Evolutionary conservation across 1,284 basidiomycete species (phyloP), one percentile per base, ranked within the genome.

Genomic region (Cutaneotrichosporon cutaneum): DNA sequence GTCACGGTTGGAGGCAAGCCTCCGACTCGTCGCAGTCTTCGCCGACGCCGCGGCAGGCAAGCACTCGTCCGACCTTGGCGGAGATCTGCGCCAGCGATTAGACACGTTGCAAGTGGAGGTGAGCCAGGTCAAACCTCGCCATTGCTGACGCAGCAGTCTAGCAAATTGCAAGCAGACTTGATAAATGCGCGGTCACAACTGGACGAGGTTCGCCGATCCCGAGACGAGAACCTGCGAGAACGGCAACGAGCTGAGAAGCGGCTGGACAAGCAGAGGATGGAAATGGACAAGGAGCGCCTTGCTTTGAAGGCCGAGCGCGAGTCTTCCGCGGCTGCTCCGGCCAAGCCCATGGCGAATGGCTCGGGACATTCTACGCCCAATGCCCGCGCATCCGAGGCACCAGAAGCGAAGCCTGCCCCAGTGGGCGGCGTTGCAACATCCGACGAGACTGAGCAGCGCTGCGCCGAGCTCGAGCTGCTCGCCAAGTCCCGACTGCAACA

Each of bases 231-330:
- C 61, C 82, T 84, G 58, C 82, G 83, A 39, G 84, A 87, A 48
- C 84, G 93, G 27, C 72, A 84, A 7, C 79, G 81, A 7, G 85
- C 87, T 0, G 87, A 92, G 78, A 88, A 84, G 66, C 85, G 86
- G n/a, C 74, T 87, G 52, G 91, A 93, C 71, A 84, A 90, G 44
- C 73, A 87, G 56, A 84, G 83, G 70, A 92, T 90, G 74, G 83
- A 82, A 61, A 84, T 86, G 2, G 83, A 77, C 63, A 80, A 81
- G 61, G 83, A 81, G 54, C 72, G 73, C 64, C 78, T 79, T 65
- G 84, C 83, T 35, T 74, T 79, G 86, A 47, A 54, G 3, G 24
- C 50, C n/a, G 48, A 50, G 30, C 56, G 63, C n/a, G 63, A 58
- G 42, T 56, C 60, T 21, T 44, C 62, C 7, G 55, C 61, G 6